Percentiles rank a stretch among this genome's conserved stretches.
Evolutionary conservation across 768 basidiomycete genomes (phyloP).

Genomic region (Suillus subluteus): DNA sequence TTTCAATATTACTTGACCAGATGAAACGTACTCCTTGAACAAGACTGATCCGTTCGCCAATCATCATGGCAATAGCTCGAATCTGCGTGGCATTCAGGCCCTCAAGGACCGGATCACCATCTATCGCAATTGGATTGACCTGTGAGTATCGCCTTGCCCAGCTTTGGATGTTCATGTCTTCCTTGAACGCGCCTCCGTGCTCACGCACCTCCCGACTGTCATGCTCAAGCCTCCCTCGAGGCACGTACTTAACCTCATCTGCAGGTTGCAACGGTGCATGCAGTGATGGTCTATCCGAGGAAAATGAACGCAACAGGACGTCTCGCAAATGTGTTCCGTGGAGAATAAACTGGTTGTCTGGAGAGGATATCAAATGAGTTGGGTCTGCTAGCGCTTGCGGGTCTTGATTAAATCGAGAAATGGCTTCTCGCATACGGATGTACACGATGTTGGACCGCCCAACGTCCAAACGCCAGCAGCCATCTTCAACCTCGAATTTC

Average conservation of each 20-base stretch:
- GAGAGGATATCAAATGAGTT: conserved; percentile 13
- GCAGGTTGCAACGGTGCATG: conserved; percentile 40
- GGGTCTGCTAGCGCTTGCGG: conserved; percentile 43
- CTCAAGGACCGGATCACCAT: conserved; percentile 74
- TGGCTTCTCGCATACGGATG: conserved; percentile 71
- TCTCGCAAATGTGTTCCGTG: conserved; percentile 78
- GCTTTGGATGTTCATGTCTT: conserved; percentile 77
- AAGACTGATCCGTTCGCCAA: conserved; percentile 75
- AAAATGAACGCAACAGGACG: conserved; percentile 64
- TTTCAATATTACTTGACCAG: not conserved
- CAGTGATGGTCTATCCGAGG: conserved; percentile 26
- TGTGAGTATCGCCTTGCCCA: conserved; percentile 77
- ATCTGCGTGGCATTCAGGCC: conserved; percentile 78
- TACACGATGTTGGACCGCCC: conserved; percentile 68
- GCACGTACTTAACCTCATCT: conserved; percentile 42
- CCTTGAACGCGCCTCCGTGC: conserved; percentile 57
- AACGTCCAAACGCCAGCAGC: conserved; percentile 71
- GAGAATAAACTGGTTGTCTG: conserved; percentile 55
- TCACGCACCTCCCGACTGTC: conserved; percentile 27
- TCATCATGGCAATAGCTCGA: conserved; percentile 84
- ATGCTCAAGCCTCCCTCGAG: conserved; percentile 44
- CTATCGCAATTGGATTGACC: conserved; percentile 61
- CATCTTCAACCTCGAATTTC: conserved; percentile 45
- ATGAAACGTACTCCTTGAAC: conserved; percentile 77
- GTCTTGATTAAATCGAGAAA: conserved; percentile 59